phyloP scores from a whole-genome alignment of 768 basidiomycete species.

The Chalciporus pseudorubinellus region DNA sequence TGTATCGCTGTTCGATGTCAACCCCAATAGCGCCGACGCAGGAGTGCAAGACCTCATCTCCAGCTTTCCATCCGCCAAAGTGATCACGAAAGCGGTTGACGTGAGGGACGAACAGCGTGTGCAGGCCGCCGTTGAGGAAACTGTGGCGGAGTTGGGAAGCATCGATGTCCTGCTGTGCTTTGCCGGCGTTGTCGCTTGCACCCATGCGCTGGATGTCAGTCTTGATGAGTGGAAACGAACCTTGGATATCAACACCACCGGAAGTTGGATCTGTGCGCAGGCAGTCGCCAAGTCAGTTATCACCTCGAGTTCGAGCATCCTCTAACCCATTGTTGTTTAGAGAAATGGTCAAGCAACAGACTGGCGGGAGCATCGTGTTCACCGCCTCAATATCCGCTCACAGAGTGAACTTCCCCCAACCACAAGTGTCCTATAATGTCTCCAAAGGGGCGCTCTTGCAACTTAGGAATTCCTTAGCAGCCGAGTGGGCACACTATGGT shows the following conservation, averaged over 20 bases:
- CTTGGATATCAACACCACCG: conserved; percentile 43
- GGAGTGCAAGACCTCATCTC: conserved; percentile 21
- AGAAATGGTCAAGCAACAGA: conserved; percentile 41
- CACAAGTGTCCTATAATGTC: conserved; percentile 41
- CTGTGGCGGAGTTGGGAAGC: conserved; percentile 30
- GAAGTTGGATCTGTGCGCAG: conserved; percentile 45
- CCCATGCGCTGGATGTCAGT: conserved; percentile 32
- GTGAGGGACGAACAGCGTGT: conserved; percentile 25
- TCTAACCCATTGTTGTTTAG: conserved; percentile 17
- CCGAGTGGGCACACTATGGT: conserved; percentile 42
- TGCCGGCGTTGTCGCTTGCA: conserved; percentile 39
- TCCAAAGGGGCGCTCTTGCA: conserved; percentile 43
- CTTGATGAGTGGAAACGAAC: conserved; percentile 37
- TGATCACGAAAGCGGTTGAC: conserved; percentile 36
- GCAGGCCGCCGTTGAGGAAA: conserved; percentile 28
- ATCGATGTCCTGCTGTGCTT: conserved; percentile 42
- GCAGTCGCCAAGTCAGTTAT: conserved; percentile 36
- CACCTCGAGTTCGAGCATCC: background rate
- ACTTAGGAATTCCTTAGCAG: conserved; percentile 39
- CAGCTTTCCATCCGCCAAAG: conserved; percentile 30
- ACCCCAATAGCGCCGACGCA: conserved; percentile 4
- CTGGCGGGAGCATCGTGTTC: conserved; percentile 42
- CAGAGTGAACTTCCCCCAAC: conserved; percentile 40
- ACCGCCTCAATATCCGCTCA: conserved; percentile 45
- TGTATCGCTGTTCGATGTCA: conserved; percentile 27